Conservation (phyloP, 2,329 filamentous ascomycete genomes). For the Fusarium denticulatum region DNA sequence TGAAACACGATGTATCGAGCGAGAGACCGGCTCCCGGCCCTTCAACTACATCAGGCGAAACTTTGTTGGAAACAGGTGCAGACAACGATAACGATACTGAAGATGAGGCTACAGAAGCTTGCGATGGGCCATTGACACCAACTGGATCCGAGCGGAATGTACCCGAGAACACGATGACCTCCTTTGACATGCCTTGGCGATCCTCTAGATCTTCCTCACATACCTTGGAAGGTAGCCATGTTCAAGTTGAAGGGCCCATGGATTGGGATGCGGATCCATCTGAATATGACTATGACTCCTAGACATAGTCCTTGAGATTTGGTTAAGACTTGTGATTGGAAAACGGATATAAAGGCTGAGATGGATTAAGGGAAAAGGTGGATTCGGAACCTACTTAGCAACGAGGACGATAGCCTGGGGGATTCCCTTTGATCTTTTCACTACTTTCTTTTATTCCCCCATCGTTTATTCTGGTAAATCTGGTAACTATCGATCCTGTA, state of each 20-base stretch:
- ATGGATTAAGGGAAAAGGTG: neutral
- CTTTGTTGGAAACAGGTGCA: too few relatives aligned
- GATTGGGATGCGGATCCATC: neutral
- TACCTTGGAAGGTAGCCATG: neutral
- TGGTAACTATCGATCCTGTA: neutral
- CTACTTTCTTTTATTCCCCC: neutral
- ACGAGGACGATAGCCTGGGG: too few relatives aligned
- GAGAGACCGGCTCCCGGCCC: neutral
- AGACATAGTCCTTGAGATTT: too few relatives aligned
- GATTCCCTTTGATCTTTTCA: neutral
- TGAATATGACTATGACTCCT: too few relatives aligned
- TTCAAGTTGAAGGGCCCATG: neutral
- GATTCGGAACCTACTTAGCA: too few relatives aligned
- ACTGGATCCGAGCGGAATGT: too few relatives aligned
- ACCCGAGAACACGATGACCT: neutral
- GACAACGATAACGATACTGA: neutral
- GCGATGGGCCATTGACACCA: neutral
- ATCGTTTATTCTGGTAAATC: accelerated
- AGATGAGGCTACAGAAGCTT: neutral
- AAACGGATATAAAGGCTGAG: neutral
- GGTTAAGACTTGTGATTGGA: neutral
- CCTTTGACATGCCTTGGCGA: neutral
- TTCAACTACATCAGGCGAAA: neutral
- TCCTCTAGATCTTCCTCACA: neutral
- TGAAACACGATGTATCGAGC: too few relatives aligned